phyloP scores from a whole-genome alignment of 1,139 yeast species.

The Protomyces gravidus region DNA sequence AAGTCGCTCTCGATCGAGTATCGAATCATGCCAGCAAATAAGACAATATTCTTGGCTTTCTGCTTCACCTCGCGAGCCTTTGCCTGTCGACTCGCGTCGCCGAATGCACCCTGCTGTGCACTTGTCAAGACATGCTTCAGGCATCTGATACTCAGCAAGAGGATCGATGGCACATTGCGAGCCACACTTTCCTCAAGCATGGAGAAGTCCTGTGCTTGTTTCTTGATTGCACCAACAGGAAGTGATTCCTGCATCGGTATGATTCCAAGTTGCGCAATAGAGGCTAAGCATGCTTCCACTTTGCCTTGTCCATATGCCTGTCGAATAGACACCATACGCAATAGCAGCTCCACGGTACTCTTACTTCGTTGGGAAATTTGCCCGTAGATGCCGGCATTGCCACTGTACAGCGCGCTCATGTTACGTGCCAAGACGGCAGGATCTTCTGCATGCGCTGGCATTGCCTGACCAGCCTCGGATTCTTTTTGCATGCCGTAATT shows the following conservation, averaged over 20 bases:
- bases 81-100: constrained; percentile 51
- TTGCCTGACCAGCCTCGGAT: constrained; percentile 36
- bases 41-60: constrained; percentile 81
- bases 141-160: constrained; percentile 78
- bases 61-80: constrained; percentile 53
- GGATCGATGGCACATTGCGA: constrained; percentile 72
- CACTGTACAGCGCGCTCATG: constrained; percentile 41
- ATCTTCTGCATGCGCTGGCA: constrained; percentile 38
- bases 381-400: constrained; percentile 39
- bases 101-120: constrained; percentile 49
- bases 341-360: constrained; percentile 60
- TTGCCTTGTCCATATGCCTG: constrained; percentile 55
- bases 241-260: constrained; percentile 52
- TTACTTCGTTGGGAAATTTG: constrained; percentile 33
- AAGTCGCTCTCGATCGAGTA: constrained; percentile 86
- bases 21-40: constrained; percentile 93
- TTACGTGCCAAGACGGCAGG: constrained; percentile 45
- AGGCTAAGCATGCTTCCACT: constrained; percentile 55
- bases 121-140: constrained; percentile 58
- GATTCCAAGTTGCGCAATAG: constrained; percentile 56
- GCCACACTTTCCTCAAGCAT: constrained; percentile 66
- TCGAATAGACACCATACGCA: constrained; percentile 66
- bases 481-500: constrained; percentile 32
- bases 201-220: constrained; percentile 55
- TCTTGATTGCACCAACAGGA: constrained; percentile 49